Evolutionary conservation across 2,329 filamentous ascomycete genomes (phyloP).

Genomic region (Samsoniella hepiali): DNA sequence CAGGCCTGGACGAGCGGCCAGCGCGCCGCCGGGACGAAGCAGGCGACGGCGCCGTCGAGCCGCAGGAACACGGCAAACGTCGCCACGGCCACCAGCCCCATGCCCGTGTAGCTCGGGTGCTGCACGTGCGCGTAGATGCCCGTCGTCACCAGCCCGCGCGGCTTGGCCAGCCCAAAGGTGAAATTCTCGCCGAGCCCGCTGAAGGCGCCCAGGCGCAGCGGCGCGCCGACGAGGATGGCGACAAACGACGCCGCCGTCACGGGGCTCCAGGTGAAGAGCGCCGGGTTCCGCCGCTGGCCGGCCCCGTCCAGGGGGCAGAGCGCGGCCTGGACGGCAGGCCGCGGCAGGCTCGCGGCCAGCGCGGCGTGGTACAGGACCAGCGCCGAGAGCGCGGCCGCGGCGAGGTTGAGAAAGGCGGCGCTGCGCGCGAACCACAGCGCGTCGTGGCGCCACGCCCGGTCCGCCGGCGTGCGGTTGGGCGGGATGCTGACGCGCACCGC

Average conservation of each 20-base stretch:
- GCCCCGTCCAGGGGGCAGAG: not conserved
- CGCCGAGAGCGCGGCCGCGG: not conserved
- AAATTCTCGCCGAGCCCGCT: slow-evolving; percentile 47
- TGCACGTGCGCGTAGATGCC: slow-evolving; percentile 49
- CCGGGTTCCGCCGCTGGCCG: not conserved
- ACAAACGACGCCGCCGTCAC: not conserved
- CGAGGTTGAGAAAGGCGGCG: not conserved
- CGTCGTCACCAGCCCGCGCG: slow-evolving; percentile 42
- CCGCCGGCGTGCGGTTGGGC: slow-evolving; percentile 10
- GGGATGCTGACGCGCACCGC: slow-evolving; percentile 5
- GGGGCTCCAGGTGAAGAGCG: slow-evolving; percentile 2
- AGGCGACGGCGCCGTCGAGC: slow-evolving; percentile 13
- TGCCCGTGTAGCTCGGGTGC: slow-evolving; percentile 51
- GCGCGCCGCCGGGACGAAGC: not conserved
- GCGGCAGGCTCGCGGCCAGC: not conserved
- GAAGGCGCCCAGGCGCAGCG: slow-evolving; percentile 39
- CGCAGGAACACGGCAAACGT: slow-evolving; percentile 35
- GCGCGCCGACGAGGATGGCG: slow-evolving; percentile 28
- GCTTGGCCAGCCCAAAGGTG: slow-evolving; percentile 49
- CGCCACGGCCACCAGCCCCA: slow-evolving; percentile 33
- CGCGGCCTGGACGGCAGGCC: not conserved
- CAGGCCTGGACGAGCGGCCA: not conserved
- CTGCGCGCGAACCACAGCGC: not conserved
- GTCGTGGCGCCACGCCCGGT: slow-evolving; percentile 11
- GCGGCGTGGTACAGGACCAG: slow-evolving; percentile 1